These are phyloP conservation scores for Penicillium cinerascens DNA, from an alignment of 495 filamentous ascomycete genomes.

Conservation along the genomic window DNA sequence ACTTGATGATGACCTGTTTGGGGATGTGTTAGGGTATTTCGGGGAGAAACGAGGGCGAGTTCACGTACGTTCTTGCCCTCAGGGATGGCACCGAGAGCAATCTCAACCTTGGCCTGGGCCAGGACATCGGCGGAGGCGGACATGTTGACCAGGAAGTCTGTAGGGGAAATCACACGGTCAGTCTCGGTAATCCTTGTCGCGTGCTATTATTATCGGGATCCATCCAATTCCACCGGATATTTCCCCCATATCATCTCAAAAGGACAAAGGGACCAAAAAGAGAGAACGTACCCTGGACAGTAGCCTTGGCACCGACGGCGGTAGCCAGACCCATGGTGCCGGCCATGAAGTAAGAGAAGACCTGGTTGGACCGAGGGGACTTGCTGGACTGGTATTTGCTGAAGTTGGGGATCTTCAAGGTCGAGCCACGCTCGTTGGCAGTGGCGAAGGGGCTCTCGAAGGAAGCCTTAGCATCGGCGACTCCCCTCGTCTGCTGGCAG, in stretches of 20 bases:
- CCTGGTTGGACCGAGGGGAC: constrained; percentile 63
- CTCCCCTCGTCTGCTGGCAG: constrained; percentile 48
- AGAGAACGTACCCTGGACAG: constrained; percentile 79
- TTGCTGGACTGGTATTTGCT: constrained; percentile 75
- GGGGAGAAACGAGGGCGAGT: not conserved
- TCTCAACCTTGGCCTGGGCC: constrained; percentile 99
- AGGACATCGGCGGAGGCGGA: constrained; percentile 97
- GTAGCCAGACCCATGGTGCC: constrained; percentile 87
- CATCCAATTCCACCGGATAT: not conserved
- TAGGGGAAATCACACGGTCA: constrained; percentile 24
- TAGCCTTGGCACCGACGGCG: constrained; percentile 92
- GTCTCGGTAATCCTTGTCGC: constrained; percentile 1
- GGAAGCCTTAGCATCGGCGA: constrained; percentile 45
- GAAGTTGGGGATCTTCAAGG: constrained; percentile 83
- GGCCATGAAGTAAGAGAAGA: constrained; percentile 98
- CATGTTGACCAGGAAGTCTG: constrained; percentile 99
- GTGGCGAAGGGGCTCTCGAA: constrained; percentile 52
- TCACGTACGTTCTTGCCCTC: constrained; percentile 96
- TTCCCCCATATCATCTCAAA: not conserved
- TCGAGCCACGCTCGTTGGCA: constrained; percentile 41
- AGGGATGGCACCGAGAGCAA: constrained; percentile 85
- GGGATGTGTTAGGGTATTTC: constrained; percentile 1
- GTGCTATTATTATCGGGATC: constrained; percentile 1
- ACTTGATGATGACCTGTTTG: constrained; percentile 94
- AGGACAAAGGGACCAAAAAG: not conserved